Base-by-base conservation (phyloP, 1,139 yeast genomes). In the Yamadazyma diddensiae region DNA sequence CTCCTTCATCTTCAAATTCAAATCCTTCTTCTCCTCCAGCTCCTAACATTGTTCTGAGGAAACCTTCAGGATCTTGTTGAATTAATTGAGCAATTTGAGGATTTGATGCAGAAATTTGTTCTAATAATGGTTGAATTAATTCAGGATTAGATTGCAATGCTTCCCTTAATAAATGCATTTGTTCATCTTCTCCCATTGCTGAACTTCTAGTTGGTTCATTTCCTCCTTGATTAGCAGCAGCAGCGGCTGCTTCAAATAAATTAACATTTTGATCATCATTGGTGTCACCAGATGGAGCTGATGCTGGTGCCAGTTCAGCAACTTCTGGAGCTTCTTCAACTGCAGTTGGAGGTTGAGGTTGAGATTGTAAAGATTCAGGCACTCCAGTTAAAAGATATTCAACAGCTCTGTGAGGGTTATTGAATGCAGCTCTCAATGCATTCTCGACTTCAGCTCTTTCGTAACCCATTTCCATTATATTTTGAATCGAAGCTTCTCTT, bases 391-490 rank as follows among this genome's bases (percentile, higher is more conserved):
- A 65, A 37, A 92, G 70, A 57, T 92, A 90, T 56, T 94, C 98
- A 5, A 90, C 97, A 0, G 99, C 99, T 52, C 98, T 80, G 54
- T 92, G 97, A 16, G 99, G 98, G 61, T 92, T 90, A 62, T 92
- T 92, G 64, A 81, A 92, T 0, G 98, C 97, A 12, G 97, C 96
- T 51, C 95, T 78, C 56, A 92, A 70, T 0, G 99, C 98, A 26
- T 79, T 75, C 60, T 87, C 94, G 18, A 87, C 97, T 55, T 86
- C 86, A 5, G 78, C 73, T 49, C 95, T 79, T 33, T 84, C 88
- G 56, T 87, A 94, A 10, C 98, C 98, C 97, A 92, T 88, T 50
- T 87, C 97, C 81, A 88, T 77, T 55, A 92, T 87, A 53, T 83
- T 83, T 43, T 70, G 74, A 39, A 92, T 77, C 15, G 84, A 81